Evolutionary conservation across 495 filamentous ascomycete genomes (phyloP).

Genomic region (Bryoglossum gracile): DNA sequence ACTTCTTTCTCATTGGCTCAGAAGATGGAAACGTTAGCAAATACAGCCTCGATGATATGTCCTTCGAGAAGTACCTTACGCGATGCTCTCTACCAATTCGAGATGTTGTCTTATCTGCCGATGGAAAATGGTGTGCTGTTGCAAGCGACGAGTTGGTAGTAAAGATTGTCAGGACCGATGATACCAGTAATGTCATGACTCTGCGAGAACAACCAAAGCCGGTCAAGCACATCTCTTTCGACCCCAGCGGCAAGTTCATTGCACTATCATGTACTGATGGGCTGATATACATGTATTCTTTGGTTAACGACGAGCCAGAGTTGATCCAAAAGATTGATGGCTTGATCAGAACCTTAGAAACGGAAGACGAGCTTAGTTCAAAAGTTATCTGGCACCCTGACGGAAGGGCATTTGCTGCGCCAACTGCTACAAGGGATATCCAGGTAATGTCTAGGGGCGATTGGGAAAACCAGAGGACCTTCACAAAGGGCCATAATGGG

Average conservation of each 20-base stretch:
- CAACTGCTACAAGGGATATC: conserved; percentile 78
- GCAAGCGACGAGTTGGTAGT: conserved; percentile 92
- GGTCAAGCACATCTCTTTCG: conserved; percentile 85
- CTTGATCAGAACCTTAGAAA: conserved; percentile 69
- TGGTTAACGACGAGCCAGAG: conserved; percentile 72
- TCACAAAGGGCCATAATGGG: conserved; percentile 70
- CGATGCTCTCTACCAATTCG: conserved; percentile 77
- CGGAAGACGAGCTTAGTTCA: conserved; percentile 69
- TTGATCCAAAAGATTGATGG: conserved; percentile 79
- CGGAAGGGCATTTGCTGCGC: conserved; percentile 79
- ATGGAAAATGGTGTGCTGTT: conserved; percentile 86
- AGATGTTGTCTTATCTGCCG: conserved; percentile 76
- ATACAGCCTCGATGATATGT: conserved; percentile 69
- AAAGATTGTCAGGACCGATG: conserved; percentile 74
- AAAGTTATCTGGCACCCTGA: conserved; percentile 89
- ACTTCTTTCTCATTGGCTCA: conserved; percentile 77
- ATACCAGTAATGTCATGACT: conserved; percentile 64
- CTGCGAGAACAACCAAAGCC: conserved; percentile 75
- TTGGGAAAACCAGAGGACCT: conserved; percentile 75
- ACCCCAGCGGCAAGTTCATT: conserved; percentile 68
- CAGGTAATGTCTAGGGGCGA: conserved; percentile 78
- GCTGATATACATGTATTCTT: conserved; percentile 78
- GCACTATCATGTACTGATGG: conserved; percentile 85
- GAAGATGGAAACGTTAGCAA: conserved; percentile 91
- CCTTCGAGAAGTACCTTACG: conserved; percentile 70